Conservation (phyloP, 192 early-diverging fungal genomes). For the Radiomyces spectabilis region DNA sequence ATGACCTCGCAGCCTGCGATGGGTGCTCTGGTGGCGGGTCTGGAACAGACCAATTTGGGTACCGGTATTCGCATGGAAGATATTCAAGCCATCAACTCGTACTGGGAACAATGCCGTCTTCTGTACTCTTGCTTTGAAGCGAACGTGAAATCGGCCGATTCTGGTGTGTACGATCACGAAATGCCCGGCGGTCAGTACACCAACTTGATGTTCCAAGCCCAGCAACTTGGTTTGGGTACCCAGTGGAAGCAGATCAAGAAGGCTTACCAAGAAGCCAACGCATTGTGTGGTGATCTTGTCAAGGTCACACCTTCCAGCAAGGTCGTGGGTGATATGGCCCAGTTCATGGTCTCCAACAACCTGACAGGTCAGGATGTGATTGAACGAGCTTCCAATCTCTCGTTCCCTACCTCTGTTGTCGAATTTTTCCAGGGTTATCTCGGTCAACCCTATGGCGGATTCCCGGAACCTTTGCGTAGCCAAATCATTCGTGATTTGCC, state of each 20-base stretch:
- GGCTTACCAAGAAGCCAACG: constrained; percentile 86
- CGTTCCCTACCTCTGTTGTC: constrained; percentile 89
- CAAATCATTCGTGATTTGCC: constrained; percentile 72
- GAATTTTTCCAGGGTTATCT: constrained; percentile 97
- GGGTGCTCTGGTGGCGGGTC: constrained; percentile 86
- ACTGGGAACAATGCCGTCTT: constrained; percentile 95
- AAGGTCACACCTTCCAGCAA: constrained; percentile 98
- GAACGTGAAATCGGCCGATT: constrained; percentile 80
- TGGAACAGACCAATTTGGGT: constrained; percentile 71
- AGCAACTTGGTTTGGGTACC: constrained; percentile 87
- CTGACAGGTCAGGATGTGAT: constrained; percentile 67
- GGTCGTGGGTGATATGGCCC: constrained; percentile 96
- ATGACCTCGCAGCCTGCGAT: constrained; percentile 95
- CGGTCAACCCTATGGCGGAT: constrained; percentile 91
- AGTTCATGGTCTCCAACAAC: constrained; percentile 94
- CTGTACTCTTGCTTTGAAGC: constrained; percentile 97
- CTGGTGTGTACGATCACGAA: constrained; percentile 91
- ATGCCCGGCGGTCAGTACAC: constrained; percentile 99
- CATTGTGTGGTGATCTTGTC: constrained; percentile 90
- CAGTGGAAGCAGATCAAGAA: constrained; percentile 92
- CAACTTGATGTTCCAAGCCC: constrained; percentile 95
- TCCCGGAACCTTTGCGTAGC: constrained; percentile 83
- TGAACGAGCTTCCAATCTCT: constrained; percentile 68
- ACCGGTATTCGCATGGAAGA: constrained; percentile 82
- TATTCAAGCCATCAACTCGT: constrained; percentile 79